A percentile compares a stretch with the other conserved stretches of the same genome.
Conservation (phyloP, 352 stramenopile genomes). For the Paralagenidium karlingii region DNA sequence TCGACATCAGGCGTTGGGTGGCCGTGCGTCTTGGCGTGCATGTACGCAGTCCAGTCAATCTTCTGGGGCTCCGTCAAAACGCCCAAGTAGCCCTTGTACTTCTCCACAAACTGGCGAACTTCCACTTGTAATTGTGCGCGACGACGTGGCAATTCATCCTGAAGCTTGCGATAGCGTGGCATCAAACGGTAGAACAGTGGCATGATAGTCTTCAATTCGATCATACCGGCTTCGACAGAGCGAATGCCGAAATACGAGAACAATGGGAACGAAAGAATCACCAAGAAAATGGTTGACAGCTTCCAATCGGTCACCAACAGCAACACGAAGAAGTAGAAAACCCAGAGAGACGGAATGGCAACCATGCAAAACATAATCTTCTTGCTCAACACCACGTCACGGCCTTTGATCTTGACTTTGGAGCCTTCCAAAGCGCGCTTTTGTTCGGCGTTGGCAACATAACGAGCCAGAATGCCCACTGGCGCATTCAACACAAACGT, state of each 20-base stretch:
- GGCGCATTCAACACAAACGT: conserved; percentile 86
- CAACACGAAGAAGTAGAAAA: conserved; percentile 76
- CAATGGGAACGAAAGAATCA: conserved; percentile 71
- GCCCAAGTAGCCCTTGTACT: conserved; percentile 43
- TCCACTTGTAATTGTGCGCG: conserved; percentile 60
- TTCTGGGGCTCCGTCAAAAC: conserved; percentile 53
- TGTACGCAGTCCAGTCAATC: conserved; percentile 77
- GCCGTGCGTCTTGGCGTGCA: conserved; percentile 31
- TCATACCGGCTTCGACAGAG: conserved; percentile 78
- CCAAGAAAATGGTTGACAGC: conserved; percentile 68
- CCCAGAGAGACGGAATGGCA: conserved; percentile 77
- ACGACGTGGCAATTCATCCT: conserved; percentile 60
- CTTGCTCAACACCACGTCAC: conserved; percentile 86
- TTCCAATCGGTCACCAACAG: conserved; percentile 78
- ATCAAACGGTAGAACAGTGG: conserved; percentile 73
- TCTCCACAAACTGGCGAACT: conserved; percentile 64
- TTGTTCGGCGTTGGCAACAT: conserved; percentile 55
- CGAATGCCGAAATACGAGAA: conserved; percentile 84
- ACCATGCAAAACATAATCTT: conserved; percentile 91
- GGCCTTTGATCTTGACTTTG: conserved; percentile 85
- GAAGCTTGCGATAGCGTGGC: conserved; percentile 60
- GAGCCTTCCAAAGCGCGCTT: conserved; percentile 77
- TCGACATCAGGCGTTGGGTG: not conserved
- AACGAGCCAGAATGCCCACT: conserved; percentile 78
- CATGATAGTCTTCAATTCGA: conserved; percentile 76